phyloP scores from a whole-genome alignment of 108 stramenopile genomes.

The Cyclotella distinguenda region DNA sequence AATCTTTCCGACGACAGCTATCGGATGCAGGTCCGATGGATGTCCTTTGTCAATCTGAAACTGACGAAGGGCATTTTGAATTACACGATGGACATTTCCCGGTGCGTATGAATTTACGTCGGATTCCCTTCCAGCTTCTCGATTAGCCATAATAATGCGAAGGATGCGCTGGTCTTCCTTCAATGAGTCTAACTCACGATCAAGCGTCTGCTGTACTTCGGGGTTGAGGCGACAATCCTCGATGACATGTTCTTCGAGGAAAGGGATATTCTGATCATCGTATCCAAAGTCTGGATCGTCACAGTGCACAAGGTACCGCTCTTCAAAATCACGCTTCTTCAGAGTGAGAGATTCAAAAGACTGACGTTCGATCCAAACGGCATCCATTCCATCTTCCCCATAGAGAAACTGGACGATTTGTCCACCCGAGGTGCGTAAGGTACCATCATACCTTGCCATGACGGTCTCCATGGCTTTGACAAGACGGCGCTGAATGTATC shows the following conservation, averaged over 20 bases:
- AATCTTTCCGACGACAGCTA: slow-evolving; percentile 75
- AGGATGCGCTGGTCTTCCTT: slow-evolving; percentile 84
- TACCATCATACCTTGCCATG: slow-evolving; percentile 97
- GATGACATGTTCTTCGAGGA: slow-evolving; percentile 76
- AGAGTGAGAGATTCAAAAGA: slow-evolving; percentile 86
- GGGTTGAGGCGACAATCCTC: slow-evolving; percentile 87
- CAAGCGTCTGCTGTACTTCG: slow-evolving; percentile 83
- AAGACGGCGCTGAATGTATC: slow-evolving; percentile 98
- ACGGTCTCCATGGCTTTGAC: slow-evolving; percentile 99
- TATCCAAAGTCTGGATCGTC: slow-evolving; percentile 85
- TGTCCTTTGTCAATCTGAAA: slow-evolving; percentile 88
- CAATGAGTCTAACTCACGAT: slow-evolving; percentile 85
- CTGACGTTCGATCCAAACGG: slow-evolving; percentile 97
- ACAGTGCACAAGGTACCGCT: slow-evolving; percentile 74
- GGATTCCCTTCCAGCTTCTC: slow-evolving; percentile 85
- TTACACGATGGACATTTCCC: slow-evolving; percentile 88
- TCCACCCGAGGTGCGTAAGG: slow-evolving; percentile 89
- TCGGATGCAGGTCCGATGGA: slow-evolving; percentile 87
- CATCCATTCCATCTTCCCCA: slow-evolving; percentile 99
- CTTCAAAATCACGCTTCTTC: slow-evolving; percentile 76
- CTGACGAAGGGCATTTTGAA: slow-evolving; percentile 90
- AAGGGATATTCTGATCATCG: slow-evolving; percentile 76
- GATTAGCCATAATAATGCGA: slow-evolving; percentile 85
- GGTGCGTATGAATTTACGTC: slow-evolving; percentile 89
- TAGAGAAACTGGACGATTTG: slow-evolving; percentile 98